Base-by-base conservation (phyloP, 495 filamentous ascomycete species). In the Neohortaea acidophila region DNA sequence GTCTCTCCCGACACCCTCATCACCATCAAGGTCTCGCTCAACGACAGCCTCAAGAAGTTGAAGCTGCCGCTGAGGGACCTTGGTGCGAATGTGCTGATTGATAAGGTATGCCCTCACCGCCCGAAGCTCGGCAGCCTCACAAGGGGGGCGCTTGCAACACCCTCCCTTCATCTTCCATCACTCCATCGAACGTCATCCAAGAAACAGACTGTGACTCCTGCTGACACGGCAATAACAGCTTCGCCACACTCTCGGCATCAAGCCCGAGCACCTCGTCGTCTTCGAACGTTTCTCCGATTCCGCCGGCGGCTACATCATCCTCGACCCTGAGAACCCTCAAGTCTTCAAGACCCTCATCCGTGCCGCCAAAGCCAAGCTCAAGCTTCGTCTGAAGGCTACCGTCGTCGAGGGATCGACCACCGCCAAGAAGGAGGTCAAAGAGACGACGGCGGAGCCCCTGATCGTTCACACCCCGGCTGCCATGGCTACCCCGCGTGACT, bases 271-370 rank as follows among this genome's bases (percentile, higher is more conserved):
- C 38, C 62, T 73, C 34, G 73, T 81, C 55, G 55, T 81, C 48
- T 77, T 96, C 51, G 89, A 99, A 68, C 82, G 89, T 31, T 99
- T 84, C 62, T 96, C 91, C 39, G 89, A 99, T 57, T 94, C 85
- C 53, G 84, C 84, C 44, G 75, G 67, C 20, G 66, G 75, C 47
- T 94, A 78, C 59, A 67, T 94, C 45, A 66, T 65, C 7, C 74
- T 99, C 28, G 81, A 96, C 59, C 65, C 71, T 33, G 63, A 66
- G 53, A 92, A 94, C 48, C 58, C 67, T 1, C 66, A 78, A 18
- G 81, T 93, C 38, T 96, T 93, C 72, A 99, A 94, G 64, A 86
- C 94, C 59, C 76, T 99, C 26, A 84, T 84, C 57, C 81, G 89
- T 47, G 89, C 89, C 53, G 89, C 91, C 44, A 99, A 94, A 62